Evolutionary conservation across 2,329 filamentous ascomycete species (phyloP).

Genomic region (Anthostomella pinea): DNA sequence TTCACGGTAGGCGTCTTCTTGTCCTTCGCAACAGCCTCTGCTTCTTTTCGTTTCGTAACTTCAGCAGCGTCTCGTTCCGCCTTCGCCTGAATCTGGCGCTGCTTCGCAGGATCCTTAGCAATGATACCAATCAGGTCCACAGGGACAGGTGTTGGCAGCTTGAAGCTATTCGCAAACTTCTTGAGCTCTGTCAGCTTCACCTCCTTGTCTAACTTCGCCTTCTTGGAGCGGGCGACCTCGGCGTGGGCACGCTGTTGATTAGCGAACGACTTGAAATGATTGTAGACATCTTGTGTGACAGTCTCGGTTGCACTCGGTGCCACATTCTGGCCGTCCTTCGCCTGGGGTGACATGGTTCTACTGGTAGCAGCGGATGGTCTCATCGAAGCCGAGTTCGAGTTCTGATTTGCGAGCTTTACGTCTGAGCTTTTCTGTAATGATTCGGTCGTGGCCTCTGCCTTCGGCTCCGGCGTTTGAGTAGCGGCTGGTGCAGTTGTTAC

Average conservation of each 20-base stretch:
- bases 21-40: constrained; percentile 44
- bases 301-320: constrained; percentile 56
- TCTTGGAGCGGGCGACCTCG: constrained; percentile 55
- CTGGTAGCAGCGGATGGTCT: constrained; percentile 38
- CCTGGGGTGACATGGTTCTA: constrained; percentile 40
- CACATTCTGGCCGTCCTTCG: constrained; percentile 36
- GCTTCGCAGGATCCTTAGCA: constrained; percentile 93
- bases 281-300: constrained; percentile 60
- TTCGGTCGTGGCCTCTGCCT: constrained; percentile 33
- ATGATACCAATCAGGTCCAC: constrained; percentile 90
- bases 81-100: constrained; percentile 88
- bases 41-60: constrained; percentile 45
- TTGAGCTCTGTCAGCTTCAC: constrained; percentile 91
- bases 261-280: constrained; percentile 64
- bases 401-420: constrained; percentile 23
- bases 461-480: constrained; percentile 33
- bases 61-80: constrained; percentile 73
- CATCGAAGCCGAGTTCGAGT: constrained; percentile 24
- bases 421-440: constrained; percentile 25
- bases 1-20: constrained; percentile 51
- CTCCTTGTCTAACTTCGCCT: constrained; percentile 74
- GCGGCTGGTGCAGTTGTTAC: constrained; percentile 15
- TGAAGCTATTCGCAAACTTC: constrained; percentile 93
- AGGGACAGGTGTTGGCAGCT: constrained; percentile 88
- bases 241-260: constrained; percentile 52